Conservation (phyloP, 1,284 basidiomycete genomes). For the Malassezia furfur region DNA sequence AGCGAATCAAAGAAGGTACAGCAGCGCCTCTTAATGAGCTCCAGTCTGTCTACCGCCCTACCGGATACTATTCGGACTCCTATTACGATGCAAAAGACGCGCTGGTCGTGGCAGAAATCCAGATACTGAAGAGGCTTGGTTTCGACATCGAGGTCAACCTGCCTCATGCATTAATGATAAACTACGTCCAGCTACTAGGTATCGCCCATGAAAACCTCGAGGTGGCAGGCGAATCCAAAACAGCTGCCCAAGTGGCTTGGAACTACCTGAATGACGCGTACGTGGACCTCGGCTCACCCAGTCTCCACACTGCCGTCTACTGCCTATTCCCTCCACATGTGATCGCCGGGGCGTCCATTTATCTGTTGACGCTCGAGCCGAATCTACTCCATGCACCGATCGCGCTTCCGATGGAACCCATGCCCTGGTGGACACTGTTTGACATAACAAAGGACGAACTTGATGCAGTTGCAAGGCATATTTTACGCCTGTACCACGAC, state of each 20-base stretch:
- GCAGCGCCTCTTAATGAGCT: too few species aligned
- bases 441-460: conserved; percentile 42
- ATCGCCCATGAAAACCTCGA: conserved; percentile 48
- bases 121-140: conserved; percentile 67
- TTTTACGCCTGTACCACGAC: conserved; percentile 30
- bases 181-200: conserved; percentile 83
- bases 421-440: conserved; percentile 50
- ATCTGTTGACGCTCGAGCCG: conserved; percentile 25
- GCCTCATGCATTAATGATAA: conserved; percentile 87
- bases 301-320: conserved; percentile 81
- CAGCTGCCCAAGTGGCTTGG: conserved; percentile 44
- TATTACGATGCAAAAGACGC: conserved; percentile 84
- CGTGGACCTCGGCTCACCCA: conserved; percentile 45
- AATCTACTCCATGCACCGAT: conserved; percentile 20
- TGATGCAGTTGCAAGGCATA: conserved; percentile 24
- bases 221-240: conserved; percentile 3
- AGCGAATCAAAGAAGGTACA: too few species aligned
- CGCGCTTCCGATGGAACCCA: conserved; percentile 41
- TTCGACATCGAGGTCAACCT: conserved; percentile 59
- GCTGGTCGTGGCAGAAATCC: conserved; percentile 90
- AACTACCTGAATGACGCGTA: conserved; percentile 49
- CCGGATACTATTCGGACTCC: conserved; percentile 70
- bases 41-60: conserved; percentile 48
- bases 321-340: conserved; percentile 76
- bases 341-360: conserved; percentile 62